These are phyloP conservation scores for Gnetum montanum DNA, from an alignment of 75 land plant species.

Conservation along the genomic window DNA sequence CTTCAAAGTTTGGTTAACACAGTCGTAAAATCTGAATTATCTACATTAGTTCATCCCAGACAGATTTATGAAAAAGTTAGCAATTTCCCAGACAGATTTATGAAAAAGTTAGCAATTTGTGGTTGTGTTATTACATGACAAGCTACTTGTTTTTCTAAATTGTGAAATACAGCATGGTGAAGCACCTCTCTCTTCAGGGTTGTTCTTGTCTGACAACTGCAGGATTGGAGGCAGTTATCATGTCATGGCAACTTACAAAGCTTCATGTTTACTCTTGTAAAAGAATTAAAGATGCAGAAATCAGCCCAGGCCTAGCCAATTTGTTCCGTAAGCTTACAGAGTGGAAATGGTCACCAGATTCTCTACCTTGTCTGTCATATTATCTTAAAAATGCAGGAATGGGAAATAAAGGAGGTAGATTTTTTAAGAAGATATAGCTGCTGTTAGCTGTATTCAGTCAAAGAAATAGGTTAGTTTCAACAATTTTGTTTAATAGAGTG, in stretches of 20 bases:
- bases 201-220: constrained; percentile 73
- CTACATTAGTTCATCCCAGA: no score
- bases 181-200: constrained; percentile 62
- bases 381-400: constrained; percentile 68
- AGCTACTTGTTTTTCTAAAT: no score
- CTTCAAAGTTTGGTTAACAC: no score
- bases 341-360: constrained; percentile 89
- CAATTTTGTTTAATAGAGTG: no score
- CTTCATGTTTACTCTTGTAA: constrained; percentile 76
- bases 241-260: constrained; percentile 54
- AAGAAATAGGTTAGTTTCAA: no score
- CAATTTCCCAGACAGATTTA: no score
- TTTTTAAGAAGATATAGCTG: constrained; percentile 38
- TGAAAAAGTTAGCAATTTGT: no score
- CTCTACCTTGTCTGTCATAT: constrained; percentile 52
- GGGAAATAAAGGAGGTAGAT: constrained; percentile 70
- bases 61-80: no score
- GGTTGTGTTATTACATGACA: no score
- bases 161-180: constrained; percentile 41
- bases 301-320: constrained; percentile 52
- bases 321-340: constrained; percentile 70
- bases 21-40: no score
- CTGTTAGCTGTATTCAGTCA: no score
- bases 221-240: constrained; percentile 77
- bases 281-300: constrained; percentile 62